phyloP scores from a whole-genome alignment of 2,329 filamentous ascomycete species.

The Fusarium praegraminearum region DNA sequence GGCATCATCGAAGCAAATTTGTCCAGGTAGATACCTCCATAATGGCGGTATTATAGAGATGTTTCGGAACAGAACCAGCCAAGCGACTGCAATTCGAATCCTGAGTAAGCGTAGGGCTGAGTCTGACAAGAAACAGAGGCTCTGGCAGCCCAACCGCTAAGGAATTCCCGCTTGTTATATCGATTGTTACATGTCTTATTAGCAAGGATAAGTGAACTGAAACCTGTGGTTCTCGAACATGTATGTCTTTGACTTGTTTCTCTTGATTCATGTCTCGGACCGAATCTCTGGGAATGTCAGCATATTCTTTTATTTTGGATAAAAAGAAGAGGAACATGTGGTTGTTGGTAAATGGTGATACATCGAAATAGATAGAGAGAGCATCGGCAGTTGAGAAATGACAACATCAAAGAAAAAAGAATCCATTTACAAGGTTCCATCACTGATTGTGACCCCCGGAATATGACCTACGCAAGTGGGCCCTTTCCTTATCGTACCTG shows the following conservation, averaged over 20 bases:
- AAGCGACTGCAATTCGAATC: slow-evolving; percentile 1
- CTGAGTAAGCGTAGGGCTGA: slow-evolving; percentile 23
- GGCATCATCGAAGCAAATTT: background rate
- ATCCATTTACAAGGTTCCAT: slow-evolving; percentile 24
- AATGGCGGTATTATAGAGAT: background rate
- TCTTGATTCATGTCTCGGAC: slow-evolving; percentile 13
- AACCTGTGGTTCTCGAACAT: slow-evolving; percentile 3
- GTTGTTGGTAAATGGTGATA: background rate
- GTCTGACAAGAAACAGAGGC: background rate
- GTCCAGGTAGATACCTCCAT: background rate
- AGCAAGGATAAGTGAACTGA: background rate
- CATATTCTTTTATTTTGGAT: too few relatives aligned
- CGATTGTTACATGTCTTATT: slow-evolving; percentile 5
- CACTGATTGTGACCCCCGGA: slow-evolving; percentile 28
- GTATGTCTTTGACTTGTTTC: slow-evolving; percentile 15
- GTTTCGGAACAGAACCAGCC: slow-evolving; percentile 5
- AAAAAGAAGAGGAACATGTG: background rate
- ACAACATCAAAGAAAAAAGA: background rate
- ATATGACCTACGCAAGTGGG: slow-evolving; percentile 29
- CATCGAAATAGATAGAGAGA: background rate
- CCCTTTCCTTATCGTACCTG: slow-evolving; percentile 25
- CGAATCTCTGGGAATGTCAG: background rate
- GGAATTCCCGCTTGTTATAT: slow-evolving; percentile 15
- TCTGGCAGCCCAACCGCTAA: slow-evolving; percentile 13
- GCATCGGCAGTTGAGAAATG: slow-evolving; percentile 13